Conservation (phyloP, 495 filamentous ascomycete genomes). For the Penicillium subrubescens region DNA sequence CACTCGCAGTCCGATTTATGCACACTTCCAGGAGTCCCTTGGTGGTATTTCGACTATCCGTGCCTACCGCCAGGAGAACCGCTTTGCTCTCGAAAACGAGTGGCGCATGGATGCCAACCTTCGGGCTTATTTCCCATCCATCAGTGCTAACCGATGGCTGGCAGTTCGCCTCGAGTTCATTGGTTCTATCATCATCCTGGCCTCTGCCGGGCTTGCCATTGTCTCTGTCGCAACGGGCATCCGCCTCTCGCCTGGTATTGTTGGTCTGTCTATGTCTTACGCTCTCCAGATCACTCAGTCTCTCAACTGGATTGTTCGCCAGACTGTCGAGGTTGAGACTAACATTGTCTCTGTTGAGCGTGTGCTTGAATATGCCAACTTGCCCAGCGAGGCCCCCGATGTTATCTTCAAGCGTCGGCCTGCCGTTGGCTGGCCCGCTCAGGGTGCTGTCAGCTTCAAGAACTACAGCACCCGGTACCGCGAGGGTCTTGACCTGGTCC, state of each 20-base stretch:
- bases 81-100: constrained; percentile 93
- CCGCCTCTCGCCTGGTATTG: constrained; percentile 71
- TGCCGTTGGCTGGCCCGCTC: constrained; percentile 86
- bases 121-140: constrained; percentile 93
- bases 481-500: constrained; percentile 81
- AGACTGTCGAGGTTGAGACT: constrained; percentile 98
- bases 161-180: constrained; percentile 96
- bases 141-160: constrained; percentile 95
- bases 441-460: constrained; percentile 87
- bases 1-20: constrained; percentile 92
- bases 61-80: constrained; percentile 83
- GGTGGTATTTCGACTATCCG: constrained; percentile 96
- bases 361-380: constrained; percentile 90
- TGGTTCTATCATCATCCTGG: constrained; percentile 90
- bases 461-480: constrained; percentile 95
- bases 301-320: constrained; percentile 99
- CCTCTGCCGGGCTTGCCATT: constrained; percentile 80
- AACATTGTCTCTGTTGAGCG: constrained; percentile 99
- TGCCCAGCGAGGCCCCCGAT: constrained; percentile 95
- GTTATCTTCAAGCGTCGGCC: constrained; percentile 87
- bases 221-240: constrained; percentile 75
- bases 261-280: constrained; percentile 95
- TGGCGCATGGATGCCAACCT: constrained; percentile 97
- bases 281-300: constrained; percentile 96
- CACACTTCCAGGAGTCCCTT: constrained; percentile 97